Base-by-base conservation (phyloP, 2,329 filamentous ascomycete species). In the Diaporthe amygdali region DNA sequence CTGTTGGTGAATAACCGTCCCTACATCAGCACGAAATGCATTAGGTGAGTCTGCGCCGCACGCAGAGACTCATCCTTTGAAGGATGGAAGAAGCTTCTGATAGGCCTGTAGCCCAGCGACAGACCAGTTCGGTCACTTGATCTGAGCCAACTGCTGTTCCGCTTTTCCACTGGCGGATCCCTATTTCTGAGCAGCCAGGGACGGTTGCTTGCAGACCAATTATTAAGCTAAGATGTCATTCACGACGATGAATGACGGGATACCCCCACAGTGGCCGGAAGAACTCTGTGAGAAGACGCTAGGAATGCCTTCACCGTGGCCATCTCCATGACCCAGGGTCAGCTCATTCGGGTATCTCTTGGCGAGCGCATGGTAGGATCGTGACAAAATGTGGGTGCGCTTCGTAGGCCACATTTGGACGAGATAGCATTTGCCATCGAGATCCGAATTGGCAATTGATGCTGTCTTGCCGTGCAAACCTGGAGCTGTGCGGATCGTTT, bases 381-480 rank as follows among this genome's bases (percentile, higher is more conserved):
- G 59, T 49, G 59, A 64, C 44, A 39, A 14, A 12, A 3, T 14
- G 6, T 8, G 9, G 37, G 37, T 39, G 37, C 37, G 37, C 37
- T 8, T 39, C 37, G 37, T 14, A 39, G 37, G 37, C 37, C 30
- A 27, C 30, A 49, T 20, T 37, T 64, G 59, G 59, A 37, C 47
- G 30, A 49, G 44, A 49, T 7, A 49, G 44, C 44, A 37, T 22
- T 34, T 37, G 44, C 59, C 68, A 69, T 69, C 68, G 68, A 69
- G 68, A 69, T 69, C 55, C 39, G 68, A 59, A 34, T 32, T 41
- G 47, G 17, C 34, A 9, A 27, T 37, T 30, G 49, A 25, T 30
- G 22, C 10, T 32, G 22, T 67, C 51, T 39, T 32, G 63, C 17
- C n/a, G 34, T 25, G 22, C 37, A 17, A 6, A 9, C 25, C n/a